Conservation (phyloP, 1,284 basidiomycete species). For the Ustilago vetiveriae region DNA sequence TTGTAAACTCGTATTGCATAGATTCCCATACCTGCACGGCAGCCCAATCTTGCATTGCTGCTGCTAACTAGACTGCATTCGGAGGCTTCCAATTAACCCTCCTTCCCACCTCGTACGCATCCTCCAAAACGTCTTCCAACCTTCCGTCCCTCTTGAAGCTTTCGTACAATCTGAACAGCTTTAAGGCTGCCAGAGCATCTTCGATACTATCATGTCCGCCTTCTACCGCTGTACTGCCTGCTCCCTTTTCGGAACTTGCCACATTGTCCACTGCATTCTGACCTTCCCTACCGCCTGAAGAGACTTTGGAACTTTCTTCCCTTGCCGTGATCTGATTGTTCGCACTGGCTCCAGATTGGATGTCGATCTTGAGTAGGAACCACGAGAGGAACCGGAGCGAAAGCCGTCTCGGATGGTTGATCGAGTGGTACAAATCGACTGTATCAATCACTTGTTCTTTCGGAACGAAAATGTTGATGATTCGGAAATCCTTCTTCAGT, state of each 20-base stretch:
- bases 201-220: constrained; percentile 86
- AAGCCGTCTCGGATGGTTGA: constrained; percentile 82
- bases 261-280: constrained; percentile 6
- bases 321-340: constrained; percentile 40
- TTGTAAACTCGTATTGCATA: too few species aligned
- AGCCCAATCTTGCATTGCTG: too few species aligned
- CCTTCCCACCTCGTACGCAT: constrained; percentile 72
- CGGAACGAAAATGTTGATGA: constrained; percentile 97
- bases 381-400: constrained; percentile 93
- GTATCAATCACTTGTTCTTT: constrained; percentile 95
- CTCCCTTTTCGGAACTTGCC: constrained; percentile 14
- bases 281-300: constrained; percentile 7
- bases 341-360: constrained; percentile 76
- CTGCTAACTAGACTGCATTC: constrained; percentile 5
- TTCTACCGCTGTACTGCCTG: constrained; percentile 29
- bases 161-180: constrained; percentile 85
- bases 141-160: constrained; percentile 79
- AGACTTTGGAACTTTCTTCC: constrained; percentile 14
- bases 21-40: too few species aligned
- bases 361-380: constrained; percentile 88
- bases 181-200: constrained; percentile 87
- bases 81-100: constrained; percentile 54
- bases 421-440: constrained; percentile 89
- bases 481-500: constrained; percentile 98
- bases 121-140: constrained; percentile 88